Evolutionary conservation across 768 basidiomycete species (phyloP), one percentile per base, ranked within the genome.

Genomic region (Tubosaeta sp.): DNA sequence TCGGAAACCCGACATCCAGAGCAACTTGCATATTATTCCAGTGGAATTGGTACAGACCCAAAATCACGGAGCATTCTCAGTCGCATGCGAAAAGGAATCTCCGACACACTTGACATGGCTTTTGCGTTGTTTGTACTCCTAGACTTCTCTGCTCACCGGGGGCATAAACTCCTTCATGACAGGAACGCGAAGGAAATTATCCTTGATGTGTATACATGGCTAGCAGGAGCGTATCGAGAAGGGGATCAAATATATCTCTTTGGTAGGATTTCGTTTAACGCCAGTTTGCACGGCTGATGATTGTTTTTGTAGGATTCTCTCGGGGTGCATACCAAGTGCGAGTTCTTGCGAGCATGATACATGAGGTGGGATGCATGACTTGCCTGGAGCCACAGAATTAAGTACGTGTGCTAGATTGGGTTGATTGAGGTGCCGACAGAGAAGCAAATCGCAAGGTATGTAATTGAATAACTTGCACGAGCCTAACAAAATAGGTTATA

Each of bases 271-370:
- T 38, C 45, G 34, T 13, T 44, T 2, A 7, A n/a, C 10, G 6
- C 27, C 8, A 6, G 0, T 14, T 16, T 21, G 41, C 1, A 38
- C 12, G 11, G 24, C 13, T 41, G 12, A 46, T 24, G 3, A 2
- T 27, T 27, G 25, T 39, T 6, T 10, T 8, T 24, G 0, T 22
- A 70, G 69, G 69, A 25, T 78, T 78, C 52, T 76, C 75, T 27
- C 67, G 76, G 25, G 76, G 76, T 21, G 71, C 73, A 27, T 73
- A 73, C 52, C 68, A 72, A 47, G 72, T 71, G 0, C 66, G 75
- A 9, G 27, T 27, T 27, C 27, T 27, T 9, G 27, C 27, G 4
- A 27, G 27, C 27, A 27, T 27, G 74, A 64, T 75, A 12, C 49
- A 72, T 18, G 64, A 69, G 55, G 72, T 12, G 45, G 0, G 11